phyloP scores from a whole-genome alignment of 1,284 basidiomycete genomes.

The Ceratobasidium sp. region DNA sequence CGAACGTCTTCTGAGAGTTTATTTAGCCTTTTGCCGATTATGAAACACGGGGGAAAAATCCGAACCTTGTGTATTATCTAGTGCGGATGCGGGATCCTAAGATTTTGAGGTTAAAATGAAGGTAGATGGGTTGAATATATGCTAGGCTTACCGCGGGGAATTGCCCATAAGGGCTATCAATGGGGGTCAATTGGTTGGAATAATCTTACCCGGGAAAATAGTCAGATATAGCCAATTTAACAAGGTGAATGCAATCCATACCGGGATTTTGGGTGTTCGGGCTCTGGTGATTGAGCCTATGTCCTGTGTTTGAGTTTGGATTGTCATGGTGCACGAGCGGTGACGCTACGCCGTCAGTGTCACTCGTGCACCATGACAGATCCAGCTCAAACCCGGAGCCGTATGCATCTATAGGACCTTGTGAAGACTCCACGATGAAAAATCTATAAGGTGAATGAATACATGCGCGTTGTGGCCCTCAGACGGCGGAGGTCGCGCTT shows the following conservation, averaged over 20 bases:
- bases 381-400: neutral
- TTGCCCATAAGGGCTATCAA: neutral
- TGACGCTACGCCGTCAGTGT: neutral
- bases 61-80: neutral
- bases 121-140: too few species aligned
- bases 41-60: neutral
- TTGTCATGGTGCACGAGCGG: conserved; percentile 1
- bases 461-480: too few species aligned
- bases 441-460: too few species aligned
- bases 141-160: neutral
- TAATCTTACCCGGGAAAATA: neutral
- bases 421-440: neutral
- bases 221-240: neutral
- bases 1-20: neutral
- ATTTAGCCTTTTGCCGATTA: too few species aligned
- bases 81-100: neutral
- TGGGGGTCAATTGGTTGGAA: neutral
- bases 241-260: neutral
- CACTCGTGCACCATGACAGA: neutral
- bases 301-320: neutral
- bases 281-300: neutral
- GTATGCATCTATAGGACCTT: neutral
- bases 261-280: neutral
- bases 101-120: too few species aligned
- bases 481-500: too few species aligned